Evolutionary conservation across 2,329 filamentous ascomycete genomes (phyloP).

Genomic region (Xylaria sp.): DNA sequence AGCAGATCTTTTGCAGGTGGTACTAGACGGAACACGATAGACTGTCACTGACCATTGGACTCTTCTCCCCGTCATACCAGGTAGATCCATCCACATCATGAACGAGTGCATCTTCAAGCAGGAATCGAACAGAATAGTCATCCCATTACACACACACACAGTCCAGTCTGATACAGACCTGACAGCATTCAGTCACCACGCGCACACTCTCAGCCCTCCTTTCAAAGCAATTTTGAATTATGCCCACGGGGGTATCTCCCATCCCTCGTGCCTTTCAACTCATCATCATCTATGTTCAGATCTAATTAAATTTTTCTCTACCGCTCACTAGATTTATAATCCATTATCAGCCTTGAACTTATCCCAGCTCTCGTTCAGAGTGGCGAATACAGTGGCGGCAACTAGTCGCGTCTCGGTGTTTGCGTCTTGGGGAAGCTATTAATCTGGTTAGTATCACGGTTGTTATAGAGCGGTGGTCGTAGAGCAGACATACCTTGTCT

Average conservation of each 20-base stretch:
- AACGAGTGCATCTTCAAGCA: too few relatives aligned
- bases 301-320: background rate
- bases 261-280: background rate
- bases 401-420: slow-evolving; percentile 62
- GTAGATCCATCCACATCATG: too few relatives aligned
- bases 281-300: background rate
- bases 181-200: too few relatives aligned
- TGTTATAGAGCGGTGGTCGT: slow-evolving; percentile 7
- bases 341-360: slow-evolving; percentile 67
- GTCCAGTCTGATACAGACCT: too few relatives aligned
- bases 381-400: slow-evolving; percentile 60
- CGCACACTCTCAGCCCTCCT: too few relatives aligned
- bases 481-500: slow-evolving; percentile 70
- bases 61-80: too few relatives aligned
- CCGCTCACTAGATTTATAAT: slow-evolving; percentile 39
- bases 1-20: too few relatives aligned
- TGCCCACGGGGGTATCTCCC: background rate
- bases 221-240: background rate
- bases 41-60: too few relatives aligned
- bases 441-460: slow-evolving; percentile 10
- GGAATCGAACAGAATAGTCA: too few relatives aligned
- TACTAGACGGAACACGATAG: too few relatives aligned
- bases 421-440: slow-evolving; percentile 58
- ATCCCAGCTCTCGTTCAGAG: slow-evolving; percentile 68
- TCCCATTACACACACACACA: too few relatives aligned